Evolutionary conservation across 176 grass and related monocot genomes (phyloP), one percentile per base, ranked within the genome.

Genomic region (Panicum miliaceum): DNA sequence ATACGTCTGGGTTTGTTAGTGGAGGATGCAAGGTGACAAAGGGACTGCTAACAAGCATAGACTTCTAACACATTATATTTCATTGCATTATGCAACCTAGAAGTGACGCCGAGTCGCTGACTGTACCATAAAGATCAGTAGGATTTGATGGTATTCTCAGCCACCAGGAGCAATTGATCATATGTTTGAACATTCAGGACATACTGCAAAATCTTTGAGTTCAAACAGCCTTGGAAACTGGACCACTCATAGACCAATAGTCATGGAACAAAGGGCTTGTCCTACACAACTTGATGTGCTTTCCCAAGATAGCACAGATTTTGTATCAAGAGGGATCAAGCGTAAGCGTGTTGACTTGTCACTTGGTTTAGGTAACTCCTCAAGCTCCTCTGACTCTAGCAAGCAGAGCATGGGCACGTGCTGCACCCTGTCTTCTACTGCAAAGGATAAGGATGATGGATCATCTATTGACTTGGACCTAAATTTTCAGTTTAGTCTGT

Each of bases 1-100:
- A 97, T 80, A 97, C 94, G 56, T 93, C 81, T 48, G 94, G 94
- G 53, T 97, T 97, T 93, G 94, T 97, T 68, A 97, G 94, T 86
- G 94, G 94, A 84, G 89, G 94, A 76, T 90, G 92, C 86, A 68
- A 83, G 29, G 27, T 84, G 38, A 70, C 40, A 67, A 64, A 78
- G 16, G 54, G 59, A 37, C 12, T 54, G 53, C 79, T 80, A 63
- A 73, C 82, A 56, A 75, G 22, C 68, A 75, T 75, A 90, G 7
- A 71, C 77, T 57, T 68, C 37, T 74, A 84, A 80, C 77, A 56
- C 71, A 54, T 71, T 82, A 81, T 29, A 42, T 82, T 74, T 73
- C 26, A 83, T 82, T 13, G 62, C 52, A 65, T 73, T 71, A 60
- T 80, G 70, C 18, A 56, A 87, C 63, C 15, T 4, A 53, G 76